Evolutionary conservation across 2,329 filamentous ascomycete species (phyloP), one percentile per base, ranked within the genome.

Genomic region (Neurospora sp.): DNA sequence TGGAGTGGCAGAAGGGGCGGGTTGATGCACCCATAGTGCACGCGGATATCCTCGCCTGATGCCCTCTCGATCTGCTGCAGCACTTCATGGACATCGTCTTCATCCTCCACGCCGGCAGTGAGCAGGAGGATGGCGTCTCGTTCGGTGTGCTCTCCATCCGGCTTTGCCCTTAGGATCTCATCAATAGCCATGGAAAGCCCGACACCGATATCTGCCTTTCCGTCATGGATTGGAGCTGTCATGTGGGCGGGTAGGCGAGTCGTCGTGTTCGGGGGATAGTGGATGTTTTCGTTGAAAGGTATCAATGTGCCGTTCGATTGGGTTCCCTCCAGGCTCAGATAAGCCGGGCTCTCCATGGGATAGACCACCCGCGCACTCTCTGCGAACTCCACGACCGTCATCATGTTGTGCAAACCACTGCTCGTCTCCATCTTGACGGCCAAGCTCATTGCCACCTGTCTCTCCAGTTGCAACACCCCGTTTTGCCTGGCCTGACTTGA

Each of bases 21-120:
- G 68, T 68, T 70, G 68, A 74, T 71, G 67, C 73, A 74, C 3
- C 46, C 73, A 46, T 72, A 72, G 57, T 74, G 73, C 4, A 74
- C 70, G 38, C 73, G 71, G 38, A 74, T 73, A 41, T 71, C 72
- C 66, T 74, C 72, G 5, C 70, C 52, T 5, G n/a, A 39, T 17
- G 73, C 73, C 17, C 73, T 71, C 12, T 46, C 39, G 15, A 74
- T 62, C 40, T 74, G 72, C 5, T 19, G 12, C 2, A 72, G 52
- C 3, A 69, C 67, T 62, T 62, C 52, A 11, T 62, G 52, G 28
- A 33, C 52, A 38, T 70, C 46, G 3, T 69, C 62, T 3, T 36
- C 33, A 11, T 37, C 62, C 36, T 73, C 70, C 4, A 68, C 66
- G 8, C 71, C 71, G 5, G 72, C 66, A 2, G 70, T 40, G 0